phyloP scores from a whole-genome alignment of 2,329 filamentous ascomycete genomes.

The Nemania serpens region DNA sequence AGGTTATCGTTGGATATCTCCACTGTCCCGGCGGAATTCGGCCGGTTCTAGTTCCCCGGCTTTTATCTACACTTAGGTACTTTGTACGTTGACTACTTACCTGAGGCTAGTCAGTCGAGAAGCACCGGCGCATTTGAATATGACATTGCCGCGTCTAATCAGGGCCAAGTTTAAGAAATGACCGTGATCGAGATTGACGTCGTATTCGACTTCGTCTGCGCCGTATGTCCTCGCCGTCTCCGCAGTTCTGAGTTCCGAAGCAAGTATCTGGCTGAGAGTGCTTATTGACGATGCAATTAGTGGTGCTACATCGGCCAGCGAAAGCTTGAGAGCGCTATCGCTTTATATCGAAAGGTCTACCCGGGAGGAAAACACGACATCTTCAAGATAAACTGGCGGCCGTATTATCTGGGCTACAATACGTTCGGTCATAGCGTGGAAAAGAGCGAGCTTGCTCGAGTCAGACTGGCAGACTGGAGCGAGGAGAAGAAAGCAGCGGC shows the following conservation, averaged over 20 bases:
- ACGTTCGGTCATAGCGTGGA: constrained; percentile 33
- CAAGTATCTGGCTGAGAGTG: neutral
- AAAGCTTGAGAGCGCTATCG: constrained; percentile 32
- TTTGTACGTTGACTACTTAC: too few relatives aligned
- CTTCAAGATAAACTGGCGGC: constrained; percentile 38
- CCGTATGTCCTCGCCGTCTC: neutral
- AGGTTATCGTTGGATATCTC: too few relatives aligned
- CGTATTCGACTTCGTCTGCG: constrained; percentile 6
- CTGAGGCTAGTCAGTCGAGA: too few relatives aligned
- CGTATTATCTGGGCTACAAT: constrained; percentile 45
- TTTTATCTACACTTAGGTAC: too few relatives aligned
- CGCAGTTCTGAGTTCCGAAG: neutral
- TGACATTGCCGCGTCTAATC: neutral
- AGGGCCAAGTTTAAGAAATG: neutral
- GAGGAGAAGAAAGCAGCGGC: constrained; percentile 24
- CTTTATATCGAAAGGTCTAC: constrained; percentile 46
- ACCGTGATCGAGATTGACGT: constrained; percentile 5
- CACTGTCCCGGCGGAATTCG: too few relatives aligned
- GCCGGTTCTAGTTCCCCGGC: too few relatives aligned
- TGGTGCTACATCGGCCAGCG: constrained; percentile 18
- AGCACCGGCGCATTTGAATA: too few relatives aligned
- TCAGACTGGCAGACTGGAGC: constrained; percentile 34
- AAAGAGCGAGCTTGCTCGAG: constrained; percentile 33
- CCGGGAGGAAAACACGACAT: constrained; percentile 43
- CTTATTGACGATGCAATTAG: neutral